Percentiles rank a stretch among this genome's conserved stretches.
These are phyloP conservation scores for Starmerella apis DNA, from an alignment of 805 yeast species.

Conservation along the genomic window DNA sequence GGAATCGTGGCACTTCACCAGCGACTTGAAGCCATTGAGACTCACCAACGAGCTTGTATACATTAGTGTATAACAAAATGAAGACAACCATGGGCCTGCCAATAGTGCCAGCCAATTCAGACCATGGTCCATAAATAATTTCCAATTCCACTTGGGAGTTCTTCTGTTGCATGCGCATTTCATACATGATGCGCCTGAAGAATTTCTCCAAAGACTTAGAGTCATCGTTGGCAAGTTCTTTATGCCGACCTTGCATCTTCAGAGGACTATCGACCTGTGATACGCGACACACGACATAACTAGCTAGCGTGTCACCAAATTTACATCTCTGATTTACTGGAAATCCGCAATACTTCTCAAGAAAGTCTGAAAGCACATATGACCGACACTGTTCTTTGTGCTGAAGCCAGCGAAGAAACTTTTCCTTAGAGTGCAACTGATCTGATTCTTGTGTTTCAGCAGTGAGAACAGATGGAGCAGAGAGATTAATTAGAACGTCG, in stretches of 20 bases:
- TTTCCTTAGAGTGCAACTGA: background rate
- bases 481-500: background rate
- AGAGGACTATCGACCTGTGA: background rate
- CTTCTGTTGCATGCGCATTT: background rate
- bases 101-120: background rate
- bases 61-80: conserved; percentile 8
- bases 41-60: conserved; percentile 5
- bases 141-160: conserved; percentile 11
- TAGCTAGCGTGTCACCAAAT: background rate
- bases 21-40: conserved; percentile 3
- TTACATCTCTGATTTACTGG: background rate
- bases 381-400: background rate
- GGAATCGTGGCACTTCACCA: background rate
- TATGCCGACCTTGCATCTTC: background rate
- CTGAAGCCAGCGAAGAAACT: background rate
- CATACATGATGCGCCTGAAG: background rate
- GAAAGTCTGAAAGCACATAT: background rate
- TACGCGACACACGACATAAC: background rate
- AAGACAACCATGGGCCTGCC: conserved; percentile 9
- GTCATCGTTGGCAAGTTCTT: background rate
- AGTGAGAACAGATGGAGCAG: background rate
- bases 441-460: background rate
- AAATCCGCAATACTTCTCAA: background rate
- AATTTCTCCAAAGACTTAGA: background rate
- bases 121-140: conserved; percentile 17